These are phyloP conservation scores for Naganishia albida DNA, from an alignment of 1,284 basidiomycete species.

Conservation along the genomic window DNA sequence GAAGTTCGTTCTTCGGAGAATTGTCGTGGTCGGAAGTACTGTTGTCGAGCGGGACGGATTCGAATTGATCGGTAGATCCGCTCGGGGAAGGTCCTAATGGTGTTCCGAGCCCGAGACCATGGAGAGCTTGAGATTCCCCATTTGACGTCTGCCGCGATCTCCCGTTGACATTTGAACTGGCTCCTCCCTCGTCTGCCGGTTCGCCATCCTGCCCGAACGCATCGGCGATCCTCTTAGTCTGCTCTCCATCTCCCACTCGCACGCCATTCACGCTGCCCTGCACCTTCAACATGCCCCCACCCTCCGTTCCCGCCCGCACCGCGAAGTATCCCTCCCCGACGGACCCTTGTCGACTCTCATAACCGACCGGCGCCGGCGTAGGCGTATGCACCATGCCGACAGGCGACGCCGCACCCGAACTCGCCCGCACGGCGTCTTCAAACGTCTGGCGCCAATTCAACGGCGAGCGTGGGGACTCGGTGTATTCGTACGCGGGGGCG, in stretches of 20 bases:
- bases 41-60: conserved; percentile 21
- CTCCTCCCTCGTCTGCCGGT: no score
- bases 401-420: conserved; percentile 1
- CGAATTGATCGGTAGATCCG: conserved; percentile 1
- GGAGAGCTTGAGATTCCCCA: not conserved
- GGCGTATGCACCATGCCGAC: conserved; percentile 1
- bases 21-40: conserved; percentile 1
- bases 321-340: conserved; percentile 9
- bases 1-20: not conserved
- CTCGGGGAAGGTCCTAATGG: not conserved
- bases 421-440: conserved; percentile 15
- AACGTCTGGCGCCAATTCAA: conserved; percentile 23
- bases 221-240: not conserved
- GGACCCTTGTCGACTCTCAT: conserved; percentile 5
- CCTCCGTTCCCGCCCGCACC: conserved; percentile 1
- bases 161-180: no score
- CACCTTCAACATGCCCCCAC: not conserved
- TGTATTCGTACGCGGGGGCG: conserved; percentile 5
- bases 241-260: not conserved
- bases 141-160: no score
- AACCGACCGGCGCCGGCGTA: conserved; percentile 13
- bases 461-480: conserved; percentile 15
- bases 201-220: not conserved
- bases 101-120: conserved; percentile 13
- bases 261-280: not conserved